Base-by-base conservation (phyloP, 345 rosid genomes). In the Eucalyptus pauciflora region DNA sequence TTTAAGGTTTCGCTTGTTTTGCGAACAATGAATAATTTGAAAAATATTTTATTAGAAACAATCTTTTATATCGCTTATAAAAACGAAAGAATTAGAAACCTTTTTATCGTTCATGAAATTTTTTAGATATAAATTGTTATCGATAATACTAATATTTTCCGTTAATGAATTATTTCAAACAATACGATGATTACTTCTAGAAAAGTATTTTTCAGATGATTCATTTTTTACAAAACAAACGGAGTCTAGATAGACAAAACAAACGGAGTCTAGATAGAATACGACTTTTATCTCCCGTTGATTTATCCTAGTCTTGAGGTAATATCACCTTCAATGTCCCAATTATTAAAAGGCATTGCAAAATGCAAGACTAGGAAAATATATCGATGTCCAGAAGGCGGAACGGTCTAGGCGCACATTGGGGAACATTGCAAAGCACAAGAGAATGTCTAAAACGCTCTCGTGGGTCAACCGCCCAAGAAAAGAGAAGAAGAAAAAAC, bases 1-100 rank as follows among this genome's bases (percentile, higher is more conserved):
- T 20, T 10, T 71, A 37, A 69, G 43, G 3, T 7, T 4, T n/a
- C 3, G 6, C 8, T 14, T n/a, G 5, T 64, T n/a, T 64, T 8
- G 17, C 33, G 0, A 13, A 15, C 15, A 67, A 67, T 8, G 17
- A 67, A 67, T n/a, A 8, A 67, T n/a, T 14, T 16, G 1, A 0
- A 64, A 64, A 7, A 64, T 64, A 64, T 31, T n/a, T 67, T 18
- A 52, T 67, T 15, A 29, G 8, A 64, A 64, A 64, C 6, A 67
- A 67, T 15, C 1, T 16, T 4, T 14, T n/a, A 3, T 15, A 67
- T 67, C 4, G 76, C 3, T 67, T 31, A 15, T 33, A 67, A 67
- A 67, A n/a, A 67, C 7, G 20, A 56, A 56, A 56, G 62, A 56
- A 22, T 22, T 16, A 2, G 18, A 64, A 64, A 14, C 31, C 9